Evolutionary conservation across 2,329 filamentous ascomycete genomes (phyloP), one percentile per base, ranked within the genome.

Genomic region (Meredithiella fracta): DNA sequence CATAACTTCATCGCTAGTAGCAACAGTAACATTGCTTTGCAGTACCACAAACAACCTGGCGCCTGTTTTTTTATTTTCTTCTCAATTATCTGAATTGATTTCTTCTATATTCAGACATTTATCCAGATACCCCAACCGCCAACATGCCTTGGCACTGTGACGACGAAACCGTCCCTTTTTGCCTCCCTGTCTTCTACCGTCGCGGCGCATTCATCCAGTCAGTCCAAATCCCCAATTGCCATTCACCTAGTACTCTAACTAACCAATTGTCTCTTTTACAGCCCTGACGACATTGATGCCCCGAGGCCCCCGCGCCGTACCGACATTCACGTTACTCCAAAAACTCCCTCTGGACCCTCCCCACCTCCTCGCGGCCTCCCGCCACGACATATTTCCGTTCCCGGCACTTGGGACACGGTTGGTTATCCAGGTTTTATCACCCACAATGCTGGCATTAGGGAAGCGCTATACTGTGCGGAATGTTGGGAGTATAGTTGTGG

Each of bases 371-470:
- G 78, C 79, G 51, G 78, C 79, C 53, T 76, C 83, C 1, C 73
- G 67, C 51, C 84, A 86, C 0, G 70, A 73, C 1, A 70, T 88
- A 20, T 76, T 95, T 2, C 87, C 89, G 0, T 72, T 76, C 38
- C 86, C 86, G 0, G 78, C 83, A 5, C 76, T 89, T 42, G 90
- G 91, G 59, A 91, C 89, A 7, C 81, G 91, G 55, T 75, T 96
- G n/a, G 82, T 80, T 59, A 97, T 92, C 70, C 84, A 90, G 51
- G 78, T 95, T 17, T 80, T 96, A 55, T 95, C 85, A 66, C 85
- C 86, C 1, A 88, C 95, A 67, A 79, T 85, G 23, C 69, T 68
- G 15, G 55, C 55, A 25, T 65, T 22, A 1, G 64, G 65, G 56
- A 60, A 65, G 52, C 59, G 60, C 8, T 78, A 83, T 31, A 74